Evolutionary conservation across 257 asterid species (phyloP), one percentile per base, ranked within the genome.

Genomic region (Misopates orontium): DNA sequence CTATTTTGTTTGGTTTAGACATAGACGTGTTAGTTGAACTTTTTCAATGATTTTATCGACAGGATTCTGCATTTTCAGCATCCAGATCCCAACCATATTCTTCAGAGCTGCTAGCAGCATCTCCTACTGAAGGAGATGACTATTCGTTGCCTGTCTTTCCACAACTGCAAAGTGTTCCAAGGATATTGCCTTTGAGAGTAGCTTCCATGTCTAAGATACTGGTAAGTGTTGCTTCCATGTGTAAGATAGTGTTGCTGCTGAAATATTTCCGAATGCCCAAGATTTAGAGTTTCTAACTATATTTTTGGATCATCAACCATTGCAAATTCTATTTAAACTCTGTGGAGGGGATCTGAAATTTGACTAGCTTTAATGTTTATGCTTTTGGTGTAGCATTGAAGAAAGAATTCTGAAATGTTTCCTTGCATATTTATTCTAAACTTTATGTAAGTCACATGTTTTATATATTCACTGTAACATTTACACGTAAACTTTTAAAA

Each of bases 121-220:
- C 95, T 73, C 83, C 78, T 22, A 51, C 70, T 16, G 84, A 69
- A 49, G 89, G 50, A 63, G 76, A 78, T 80, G 80, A 66, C 57
- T 66, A 71, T 64, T 45, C 78, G n/a, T 41, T 69, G 17, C 88
- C 95, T 67, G 70, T 64, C 70, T 86, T 94, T 80, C 99, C 96
- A 16, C 97, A 88, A 76, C 85, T 94, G 60, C 82, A 78, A 71
- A 80, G 68, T 71, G 80, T 76, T 77, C 91, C 96, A 49, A 85
- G 88, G 82, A 68, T 72, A 60, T 80, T 94, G 71, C 97, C 95
- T 54, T 60, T 74, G 68, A 81, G 99, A 68, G 87, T 94, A 67
- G 95, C 97, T 71, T 86, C 97, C 71, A 83, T 94, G 97, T 88
- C 80, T 68, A 94, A 85, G 79, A 82, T 90, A 80, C 79, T 94